Conservation (phyloP, 192 early-diverging fungal species). For the Coemansia sp. region DNA sequence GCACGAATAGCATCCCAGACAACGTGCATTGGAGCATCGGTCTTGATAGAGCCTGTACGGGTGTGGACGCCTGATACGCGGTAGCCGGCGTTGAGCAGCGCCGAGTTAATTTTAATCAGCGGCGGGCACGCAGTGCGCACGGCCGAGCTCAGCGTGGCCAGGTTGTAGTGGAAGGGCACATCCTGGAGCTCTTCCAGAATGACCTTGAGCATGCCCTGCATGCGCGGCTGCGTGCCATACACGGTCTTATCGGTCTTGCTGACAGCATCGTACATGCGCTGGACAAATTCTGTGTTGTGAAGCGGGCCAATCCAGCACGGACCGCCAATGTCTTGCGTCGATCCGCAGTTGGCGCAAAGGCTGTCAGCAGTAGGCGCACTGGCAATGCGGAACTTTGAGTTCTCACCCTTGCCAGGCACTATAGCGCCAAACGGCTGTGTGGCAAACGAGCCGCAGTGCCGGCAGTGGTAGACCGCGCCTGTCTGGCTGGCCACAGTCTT, state of each 20-base stretch:
- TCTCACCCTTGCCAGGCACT: slow-evolving; percentile 53
- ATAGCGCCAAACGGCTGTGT: slow-evolving; percentile 75
- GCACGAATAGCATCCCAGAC: slow-evolving; percentile 92
- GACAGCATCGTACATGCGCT: slow-evolving; percentile 74
- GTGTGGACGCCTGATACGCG: slow-evolving; percentile 87
- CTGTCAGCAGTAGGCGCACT: slow-evolving; percentile 61
- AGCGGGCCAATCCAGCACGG: slow-evolving; percentile 86
- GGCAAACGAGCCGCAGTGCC: slow-evolving; percentile 73
- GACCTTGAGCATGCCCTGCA: slow-evolving; percentile 95
- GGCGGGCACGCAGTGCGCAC: slow-evolving; percentile 76
- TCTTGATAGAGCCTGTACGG: slow-evolving; percentile 80
- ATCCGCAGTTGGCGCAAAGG: slow-evolving; percentile 74
- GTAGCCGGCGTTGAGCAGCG: slow-evolving; percentile 88
- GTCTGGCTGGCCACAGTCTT: slow-evolving; percentile 84
- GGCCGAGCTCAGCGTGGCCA: slow-evolving; percentile 66
- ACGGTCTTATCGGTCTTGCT: slow-evolving; percentile 52
- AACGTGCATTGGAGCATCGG: slow-evolving; percentile 78
- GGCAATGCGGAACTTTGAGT: slow-evolving; percentile 62
- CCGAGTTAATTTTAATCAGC: slow-evolving; percentile 73
- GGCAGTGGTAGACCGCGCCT: slow-evolving; percentile 80
- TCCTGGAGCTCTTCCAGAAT: slow-evolving; percentile 72
- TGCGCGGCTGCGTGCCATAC: slow-evolving; percentile 82
- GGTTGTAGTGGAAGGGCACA: slow-evolving; percentile 78
- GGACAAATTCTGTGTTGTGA: slow-evolving; percentile 82
- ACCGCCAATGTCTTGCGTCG: slow-evolving; percentile 77